These are phyloP conservation scores for Coffea eugenioides DNA, from an alignment of 257 asterid species.

Conservation along the genomic window DNA sequence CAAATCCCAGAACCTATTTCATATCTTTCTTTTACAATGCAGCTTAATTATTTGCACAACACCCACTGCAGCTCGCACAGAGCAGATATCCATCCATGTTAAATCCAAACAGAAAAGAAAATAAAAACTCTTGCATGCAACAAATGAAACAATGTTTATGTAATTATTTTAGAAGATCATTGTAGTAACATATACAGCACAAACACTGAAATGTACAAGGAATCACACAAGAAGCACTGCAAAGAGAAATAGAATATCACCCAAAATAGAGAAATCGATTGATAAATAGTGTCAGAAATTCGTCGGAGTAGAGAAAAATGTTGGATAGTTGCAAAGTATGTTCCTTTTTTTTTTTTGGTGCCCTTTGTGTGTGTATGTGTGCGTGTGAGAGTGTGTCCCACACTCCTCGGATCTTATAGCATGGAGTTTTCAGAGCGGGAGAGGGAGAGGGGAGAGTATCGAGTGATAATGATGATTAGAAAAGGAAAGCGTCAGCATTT, in stretches of 20 bases:
- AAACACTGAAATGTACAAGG: neutral
- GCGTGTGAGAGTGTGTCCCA: constrained; percentile 1
- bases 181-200: neutral
- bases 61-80: neutral
- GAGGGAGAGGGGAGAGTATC: no score
- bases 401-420: constrained; percentile 20
- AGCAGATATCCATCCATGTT: neutral
- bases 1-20: neutral
- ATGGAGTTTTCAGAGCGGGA: neutral
- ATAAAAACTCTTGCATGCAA: neutral
- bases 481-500: constrained; percentile 4
- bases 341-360: no score
- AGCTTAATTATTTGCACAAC: neutral
- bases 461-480: neutral
- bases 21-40: neutral
- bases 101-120: neutral
- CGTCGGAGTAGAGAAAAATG: no score
- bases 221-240: neutral
- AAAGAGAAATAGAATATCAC: neutral
- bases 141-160: no score
- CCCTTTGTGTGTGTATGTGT: no score
- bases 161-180: no score
- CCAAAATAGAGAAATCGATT: neutral
- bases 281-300: no score
- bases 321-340: no score